phyloP scores from a whole-genome alignment of 2,329 filamentous ascomycete genomes.

The Myriosclerotinia duriaeana region DNA sequence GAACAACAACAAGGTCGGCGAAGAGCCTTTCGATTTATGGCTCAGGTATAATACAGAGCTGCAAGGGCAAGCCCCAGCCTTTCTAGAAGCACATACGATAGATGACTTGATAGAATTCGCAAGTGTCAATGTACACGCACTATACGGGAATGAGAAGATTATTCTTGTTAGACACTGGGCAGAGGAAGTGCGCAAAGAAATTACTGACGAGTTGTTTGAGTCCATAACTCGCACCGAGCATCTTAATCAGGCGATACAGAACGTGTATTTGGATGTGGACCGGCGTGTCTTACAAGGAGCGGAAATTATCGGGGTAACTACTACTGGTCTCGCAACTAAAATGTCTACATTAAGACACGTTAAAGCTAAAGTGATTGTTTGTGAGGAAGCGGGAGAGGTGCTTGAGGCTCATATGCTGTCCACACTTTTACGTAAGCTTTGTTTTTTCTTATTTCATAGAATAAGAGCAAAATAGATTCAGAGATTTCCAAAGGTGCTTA shows the following conservation, averaged over 20 bases:
- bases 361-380: constrained; percentile 43
- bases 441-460: not conserved
- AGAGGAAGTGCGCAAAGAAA: constrained; percentile 21
- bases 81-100: not conserved
- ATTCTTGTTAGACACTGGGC: constrained; percentile 27
- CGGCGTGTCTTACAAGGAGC: constrained; percentile 26
- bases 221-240: constrained; percentile 7
- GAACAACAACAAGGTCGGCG: not conserved
- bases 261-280: constrained; percentile 24
- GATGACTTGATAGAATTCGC: constrained; percentile 4
- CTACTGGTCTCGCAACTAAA: constrained; percentile 50
- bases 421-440: constrained; percentile 34
- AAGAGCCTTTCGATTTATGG: constrained; percentile 31
- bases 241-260: not conserved
- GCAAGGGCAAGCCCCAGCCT: not conserved
- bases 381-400: constrained; percentile 48
- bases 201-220: constrained; percentile 27
- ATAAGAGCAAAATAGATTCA: not conserved
- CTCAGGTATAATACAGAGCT: not conserved
- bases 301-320: constrained; percentile 55
- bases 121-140: constrained; percentile 21
- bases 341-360: constrained; percentile 47
- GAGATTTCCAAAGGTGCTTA: not conserved
- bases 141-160: constrained; percentile 21
- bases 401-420: constrained; percentile 45